phyloP scores from a whole-genome alignment of 1,284 basidiomycete genomes.

The Trametes pubescens region DNA sequence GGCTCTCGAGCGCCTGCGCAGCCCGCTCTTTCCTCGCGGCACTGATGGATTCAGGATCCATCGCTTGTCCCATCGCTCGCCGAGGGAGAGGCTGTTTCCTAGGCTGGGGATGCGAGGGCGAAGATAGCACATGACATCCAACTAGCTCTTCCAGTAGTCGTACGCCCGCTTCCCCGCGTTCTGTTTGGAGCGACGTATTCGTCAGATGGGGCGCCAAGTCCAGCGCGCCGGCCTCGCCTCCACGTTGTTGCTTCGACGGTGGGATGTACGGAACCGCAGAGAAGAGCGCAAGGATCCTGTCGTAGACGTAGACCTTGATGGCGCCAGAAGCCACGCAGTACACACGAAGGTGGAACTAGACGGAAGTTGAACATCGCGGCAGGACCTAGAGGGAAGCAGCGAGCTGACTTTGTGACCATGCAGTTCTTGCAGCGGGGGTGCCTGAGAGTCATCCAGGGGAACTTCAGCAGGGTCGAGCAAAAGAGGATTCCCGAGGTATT shows the following conservation, averaged over 20 bases:
- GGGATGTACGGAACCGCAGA: constrained; percentile 70
- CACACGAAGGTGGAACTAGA: constrained; percentile 91
- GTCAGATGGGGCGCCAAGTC: constrained; percentile 89
- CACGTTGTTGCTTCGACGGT: constrained; percentile 42
- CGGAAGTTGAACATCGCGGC: constrained; percentile 27
- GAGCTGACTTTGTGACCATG: constrained; percentile 73
- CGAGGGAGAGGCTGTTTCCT: constrained; percentile 29
- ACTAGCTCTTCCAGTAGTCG: constrained; percentile 81
- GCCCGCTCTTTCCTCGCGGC: constrained; percentile 26
- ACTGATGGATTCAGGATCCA: constrained; percentile 32
- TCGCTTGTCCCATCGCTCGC: constrained; percentile 30
- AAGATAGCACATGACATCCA: constrained; percentile 64
- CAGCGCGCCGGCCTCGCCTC: constrained; percentile 34
- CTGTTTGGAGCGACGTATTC: constrained; percentile 92
- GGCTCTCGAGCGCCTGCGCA: constrained; percentile 30
- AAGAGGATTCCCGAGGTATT: constrained; percentile 83
- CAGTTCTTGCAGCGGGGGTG: constrained; percentile 41
- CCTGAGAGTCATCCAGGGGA: constrained; percentile 39
- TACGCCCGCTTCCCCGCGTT: constrained; percentile 72
- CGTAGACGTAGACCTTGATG: constrained; percentile 81
- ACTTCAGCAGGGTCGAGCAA: constrained; percentile 75
- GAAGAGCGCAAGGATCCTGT: constrained; percentile 88
- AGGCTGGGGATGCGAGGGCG: not conserved
- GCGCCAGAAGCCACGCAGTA: constrained; percentile 92
- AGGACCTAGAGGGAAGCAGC: constrained; percentile 18